Evolutionary conservation across 2,329 filamentous ascomycete genomes (phyloP).

Genomic region (Neocatenulostroma microsporum): DNA sequence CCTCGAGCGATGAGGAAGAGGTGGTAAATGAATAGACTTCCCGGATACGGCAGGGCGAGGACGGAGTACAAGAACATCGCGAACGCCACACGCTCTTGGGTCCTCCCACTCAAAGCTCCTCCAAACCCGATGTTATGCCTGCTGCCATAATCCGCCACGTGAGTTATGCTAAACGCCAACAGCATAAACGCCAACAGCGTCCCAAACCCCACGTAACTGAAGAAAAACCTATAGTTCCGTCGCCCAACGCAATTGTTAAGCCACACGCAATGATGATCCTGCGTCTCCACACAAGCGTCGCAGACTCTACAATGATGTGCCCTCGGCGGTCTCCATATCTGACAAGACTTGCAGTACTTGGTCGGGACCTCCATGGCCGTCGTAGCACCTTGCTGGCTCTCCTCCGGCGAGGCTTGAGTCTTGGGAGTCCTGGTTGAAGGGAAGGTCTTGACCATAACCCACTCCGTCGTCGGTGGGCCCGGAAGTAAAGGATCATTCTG

Average conservation of each 20-base stretch:
- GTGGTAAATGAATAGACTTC: conserved; percentile 79
- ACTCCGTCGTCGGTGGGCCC: conserved; percentile 85
- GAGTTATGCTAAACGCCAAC: conserved; percentile 67
- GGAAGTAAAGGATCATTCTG: conserved; percentile 69
- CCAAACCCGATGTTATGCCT: conserved; percentile 60
- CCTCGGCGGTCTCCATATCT: conserved; percentile 91
- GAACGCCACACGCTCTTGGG: conserved; percentile 43
- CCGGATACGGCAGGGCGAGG: conserved; percentile 69
- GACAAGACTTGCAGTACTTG: conserved; percentile 97
- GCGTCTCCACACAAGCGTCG: conserved; percentile 94
- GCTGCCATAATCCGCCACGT: conserved; percentile 65
- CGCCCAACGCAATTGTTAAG: conserved; percentile 96
- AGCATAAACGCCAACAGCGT: conserved; percentile 71
- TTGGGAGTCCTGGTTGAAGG: conserved; percentile 5
- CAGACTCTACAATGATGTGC: conserved; percentile 95
- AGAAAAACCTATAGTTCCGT: conserved; percentile 97
- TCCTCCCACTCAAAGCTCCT: conserved; percentile 44
- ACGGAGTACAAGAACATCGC: conserved; percentile 81
- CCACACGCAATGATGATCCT: conserved; percentile 98
- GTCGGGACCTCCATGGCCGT: conserved; percentile 95
- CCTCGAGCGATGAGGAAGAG: conserved; percentile 82
- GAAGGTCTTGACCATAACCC: conserved; percentile 63
- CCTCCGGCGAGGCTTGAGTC: neutral
- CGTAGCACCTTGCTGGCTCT: conserved; percentile 22
- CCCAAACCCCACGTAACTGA: conserved; percentile 75